These are phyloP conservation scores for Berberis vulgaris DNA, from an alignment of 164 flowering plant genomes.

Conservation along the genomic window DNA sequence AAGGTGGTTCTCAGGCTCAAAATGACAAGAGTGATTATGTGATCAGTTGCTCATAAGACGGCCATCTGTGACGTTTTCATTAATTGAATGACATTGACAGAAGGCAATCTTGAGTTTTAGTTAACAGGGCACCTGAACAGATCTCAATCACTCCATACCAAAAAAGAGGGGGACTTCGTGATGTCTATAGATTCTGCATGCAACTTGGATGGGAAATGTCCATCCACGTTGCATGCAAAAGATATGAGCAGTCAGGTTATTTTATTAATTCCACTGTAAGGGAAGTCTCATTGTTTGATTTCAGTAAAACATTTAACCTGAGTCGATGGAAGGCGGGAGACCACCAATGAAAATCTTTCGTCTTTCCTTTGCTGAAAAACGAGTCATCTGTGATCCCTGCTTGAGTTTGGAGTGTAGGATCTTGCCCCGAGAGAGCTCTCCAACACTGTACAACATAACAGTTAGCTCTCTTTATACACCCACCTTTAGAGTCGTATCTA, in stretches of 20 bases:
- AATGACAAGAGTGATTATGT: background rate
- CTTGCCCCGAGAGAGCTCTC: conserved; percentile 12
- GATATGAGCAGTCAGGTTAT: no score
- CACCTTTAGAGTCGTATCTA: conserved; percentile 33
- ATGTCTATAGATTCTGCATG: no score
- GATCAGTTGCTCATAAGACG: no score
- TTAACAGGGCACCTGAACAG: no score
- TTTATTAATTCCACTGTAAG: no score
- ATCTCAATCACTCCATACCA: no score
- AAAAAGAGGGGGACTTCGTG: no score
- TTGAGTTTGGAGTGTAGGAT: conserved; percentile 3
- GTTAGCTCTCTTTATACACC: conserved; percentile 39
- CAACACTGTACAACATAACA: conserved; percentile 37
- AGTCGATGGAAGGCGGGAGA: conserved; percentile 34
- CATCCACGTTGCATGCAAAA: no score
- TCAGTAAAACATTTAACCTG: conserved; percentile 23
- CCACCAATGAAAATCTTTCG: conserved; percentile 49
- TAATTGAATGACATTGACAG: no score
- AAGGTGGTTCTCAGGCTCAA: background rate
- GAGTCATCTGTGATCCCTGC: conserved; percentile 10
- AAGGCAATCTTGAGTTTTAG: no score
- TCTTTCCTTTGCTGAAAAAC: conserved; percentile 7
- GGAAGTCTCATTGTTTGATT: background rate
- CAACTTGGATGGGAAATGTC: no score
- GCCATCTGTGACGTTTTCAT: no score